Conservation (phyloP, 169 alveolate species). For the Plasmodium reichenowi region DNA sequence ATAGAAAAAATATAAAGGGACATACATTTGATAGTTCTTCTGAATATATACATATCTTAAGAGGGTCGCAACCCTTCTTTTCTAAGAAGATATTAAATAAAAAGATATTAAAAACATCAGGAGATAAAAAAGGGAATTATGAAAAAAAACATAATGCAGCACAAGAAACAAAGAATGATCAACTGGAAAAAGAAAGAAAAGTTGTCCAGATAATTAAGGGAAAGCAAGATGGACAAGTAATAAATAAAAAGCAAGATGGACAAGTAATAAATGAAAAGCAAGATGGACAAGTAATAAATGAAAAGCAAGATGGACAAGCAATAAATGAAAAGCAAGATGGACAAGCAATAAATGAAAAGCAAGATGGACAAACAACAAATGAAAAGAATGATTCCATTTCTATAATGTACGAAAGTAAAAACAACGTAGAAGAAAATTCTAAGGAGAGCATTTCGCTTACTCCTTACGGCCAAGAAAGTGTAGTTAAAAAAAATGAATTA, state of each 20-base stretch:
- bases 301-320: neutral
- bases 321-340: neutral
- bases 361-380: neutral
- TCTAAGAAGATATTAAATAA: neutral
- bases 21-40: neutral
- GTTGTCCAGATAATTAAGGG: neutral
- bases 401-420: neutral
- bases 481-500: slow-evolving; percentile 5
- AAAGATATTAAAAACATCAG: neutral
- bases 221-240: neutral
- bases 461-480: neutral
- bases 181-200: neutral
- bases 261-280: neutral
- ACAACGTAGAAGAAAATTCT: no score
- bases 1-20: neutral
- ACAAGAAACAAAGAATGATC: neutral
- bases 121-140: neutral
- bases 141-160: neutral
- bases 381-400: neutral
- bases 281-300: neutral
- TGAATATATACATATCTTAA: neutral
- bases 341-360: neutral
- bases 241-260: neutral
- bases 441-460: no score
- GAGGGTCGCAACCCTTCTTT: neutral